These are phyloP conservation scores for Umbelopsis isabellina DNA, from an alignment of 192 early-diverging fungal genomes.

Conservation along the genomic window DNA sequence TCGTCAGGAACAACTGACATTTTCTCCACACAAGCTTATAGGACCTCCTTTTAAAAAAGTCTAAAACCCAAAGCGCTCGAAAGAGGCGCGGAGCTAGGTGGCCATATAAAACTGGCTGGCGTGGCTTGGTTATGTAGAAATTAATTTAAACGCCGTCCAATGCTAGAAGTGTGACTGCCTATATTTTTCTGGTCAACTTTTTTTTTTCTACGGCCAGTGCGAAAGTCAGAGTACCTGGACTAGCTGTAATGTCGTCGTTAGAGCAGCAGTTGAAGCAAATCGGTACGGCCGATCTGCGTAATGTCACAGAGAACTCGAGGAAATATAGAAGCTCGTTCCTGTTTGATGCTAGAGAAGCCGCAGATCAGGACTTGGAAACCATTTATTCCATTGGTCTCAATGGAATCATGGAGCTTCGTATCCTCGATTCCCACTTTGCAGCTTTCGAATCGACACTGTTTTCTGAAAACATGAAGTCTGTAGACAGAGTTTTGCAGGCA, in stretches of 20 bases:
- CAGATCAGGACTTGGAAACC: slow-evolving; percentile 86
- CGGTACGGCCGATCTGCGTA: slow-evolving; percentile 60
- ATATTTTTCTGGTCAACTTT: not conserved
- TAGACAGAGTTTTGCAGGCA: slow-evolving; percentile 79
- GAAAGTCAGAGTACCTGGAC: slow-evolving; percentile 1
- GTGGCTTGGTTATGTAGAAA: too few relatives aligned
- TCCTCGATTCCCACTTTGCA: slow-evolving; percentile 65
- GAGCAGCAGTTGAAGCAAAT: slow-evolving; percentile 68
- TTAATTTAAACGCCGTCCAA: too few relatives aligned
- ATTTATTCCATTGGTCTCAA: slow-evolving; percentile 83
- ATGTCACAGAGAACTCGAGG: slow-evolving; percentile 55
- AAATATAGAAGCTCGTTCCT: slow-evolving; percentile 77
- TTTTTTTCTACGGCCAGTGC: not conserved
- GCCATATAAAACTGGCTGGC: too few relatives aligned
- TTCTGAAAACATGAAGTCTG: slow-evolving; percentile 74
- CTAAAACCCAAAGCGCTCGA: too few relatives aligned
- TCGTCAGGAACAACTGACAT: not conserved
- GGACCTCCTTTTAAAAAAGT: too few relatives aligned
- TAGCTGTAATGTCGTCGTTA: slow-evolving; percentile 52
- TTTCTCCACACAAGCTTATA: too few relatives aligned
- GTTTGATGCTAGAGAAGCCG: slow-evolving; percentile 81
- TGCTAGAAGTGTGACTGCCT: too few relatives aligned
- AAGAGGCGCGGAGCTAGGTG: too few relatives aligned
- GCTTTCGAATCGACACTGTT: slow-evolving; percentile 78
- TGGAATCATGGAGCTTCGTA: slow-evolving; percentile 76